Evolutionary conservation across 1,284 basidiomycete genomes (phyloP).

Genomic region (Cryptococcus sp.): DNA sequence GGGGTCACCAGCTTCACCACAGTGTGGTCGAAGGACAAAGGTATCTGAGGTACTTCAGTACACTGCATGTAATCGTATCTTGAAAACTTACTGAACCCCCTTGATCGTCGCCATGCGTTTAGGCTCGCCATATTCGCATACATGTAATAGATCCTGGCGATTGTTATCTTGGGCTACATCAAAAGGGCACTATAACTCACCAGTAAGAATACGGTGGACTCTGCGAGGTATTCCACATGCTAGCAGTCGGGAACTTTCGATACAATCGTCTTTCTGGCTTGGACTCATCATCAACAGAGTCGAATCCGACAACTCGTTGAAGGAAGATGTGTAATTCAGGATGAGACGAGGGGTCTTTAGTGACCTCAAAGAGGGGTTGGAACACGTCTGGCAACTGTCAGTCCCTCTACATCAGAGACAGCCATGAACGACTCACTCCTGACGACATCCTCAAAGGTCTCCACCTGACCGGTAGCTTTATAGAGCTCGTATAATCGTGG

Average conservation of each 20-base stretch:
- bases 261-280: constrained; percentile 88
- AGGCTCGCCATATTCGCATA: constrained; percentile 93
- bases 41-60: constrained; percentile 59
- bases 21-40: constrained; percentile 94
- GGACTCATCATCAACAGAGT: constrained; percentile 96
- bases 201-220: constrained; percentile 94
- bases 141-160: constrained; percentile 87
- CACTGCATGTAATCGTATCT: background rate
- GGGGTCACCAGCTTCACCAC: constrained; percentile 96
- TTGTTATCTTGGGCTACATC: constrained; percentile 2
- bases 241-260: constrained; percentile 92
- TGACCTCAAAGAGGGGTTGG: constrained; percentile 91
- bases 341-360: constrained; percentile 80
- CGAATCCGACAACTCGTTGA: constrained; percentile 93
- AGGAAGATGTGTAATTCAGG: constrained; percentile 94
- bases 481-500: constrained; percentile 95
- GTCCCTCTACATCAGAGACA: background rate
- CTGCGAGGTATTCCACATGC: constrained; percentile 81
- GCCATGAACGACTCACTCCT: constrained; percentile 59
- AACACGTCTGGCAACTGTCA: constrained; percentile 68
- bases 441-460: constrained; percentile 88
- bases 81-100: constrained; percentile 78
- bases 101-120: constrained; percentile 80
- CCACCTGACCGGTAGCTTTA: constrained; percentile 78
- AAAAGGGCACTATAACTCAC: constrained; percentile 49